Conservation (phyloP, 306 rosid genomes). For the Trifolium repens region DNA sequence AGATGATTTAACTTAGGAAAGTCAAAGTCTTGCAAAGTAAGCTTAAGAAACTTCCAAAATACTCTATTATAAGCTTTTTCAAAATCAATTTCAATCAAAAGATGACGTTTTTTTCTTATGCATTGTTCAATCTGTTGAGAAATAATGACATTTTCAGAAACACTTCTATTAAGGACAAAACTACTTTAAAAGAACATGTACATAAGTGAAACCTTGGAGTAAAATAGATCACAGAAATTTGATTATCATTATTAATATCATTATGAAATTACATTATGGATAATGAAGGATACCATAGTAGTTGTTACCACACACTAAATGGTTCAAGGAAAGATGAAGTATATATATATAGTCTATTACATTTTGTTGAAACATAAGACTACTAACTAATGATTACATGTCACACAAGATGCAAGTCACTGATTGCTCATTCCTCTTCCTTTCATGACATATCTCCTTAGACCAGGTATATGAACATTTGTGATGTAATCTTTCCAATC, state of each 20-base stretch:
- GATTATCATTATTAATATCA: slow-evolving; percentile 45
- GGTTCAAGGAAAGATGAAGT: slow-evolving; percentile 12
- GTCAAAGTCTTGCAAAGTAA: no score
- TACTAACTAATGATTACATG: slow-evolving; percentile 30
- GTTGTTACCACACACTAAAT: slow-evolving; percentile 38
- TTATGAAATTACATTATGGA: slow-evolving; percentile 47
- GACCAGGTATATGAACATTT: slow-evolving; percentile 87
- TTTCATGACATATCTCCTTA: slow-evolving; percentile 87
- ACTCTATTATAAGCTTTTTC: no score
- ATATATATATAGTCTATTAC: slow-evolving; percentile 35
- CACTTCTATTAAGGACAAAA: no score
- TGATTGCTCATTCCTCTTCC: slow-evolving; percentile 67
- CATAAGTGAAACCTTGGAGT: slow-evolving; percentile 1
- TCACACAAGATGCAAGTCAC: slow-evolving; percentile 22
- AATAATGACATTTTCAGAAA: no score
- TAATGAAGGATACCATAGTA: slow-evolving; percentile 36
- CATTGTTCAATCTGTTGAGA: no score
- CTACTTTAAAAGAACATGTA: neutral
- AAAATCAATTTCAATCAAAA: no score
- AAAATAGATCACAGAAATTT: slow-evolving; percentile 14
- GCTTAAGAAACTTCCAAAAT: no score
- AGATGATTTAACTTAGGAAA: no score
- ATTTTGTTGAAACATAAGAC: slow-evolving; percentile 38
- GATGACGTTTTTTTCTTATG: no score
- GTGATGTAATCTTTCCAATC: slow-evolving; percentile 87